These are phyloP conservation scores for Trichosporon ovoides DNA, from an alignment of 1,284 basidiomycete species.

Conservation along the genomic window DNA sequence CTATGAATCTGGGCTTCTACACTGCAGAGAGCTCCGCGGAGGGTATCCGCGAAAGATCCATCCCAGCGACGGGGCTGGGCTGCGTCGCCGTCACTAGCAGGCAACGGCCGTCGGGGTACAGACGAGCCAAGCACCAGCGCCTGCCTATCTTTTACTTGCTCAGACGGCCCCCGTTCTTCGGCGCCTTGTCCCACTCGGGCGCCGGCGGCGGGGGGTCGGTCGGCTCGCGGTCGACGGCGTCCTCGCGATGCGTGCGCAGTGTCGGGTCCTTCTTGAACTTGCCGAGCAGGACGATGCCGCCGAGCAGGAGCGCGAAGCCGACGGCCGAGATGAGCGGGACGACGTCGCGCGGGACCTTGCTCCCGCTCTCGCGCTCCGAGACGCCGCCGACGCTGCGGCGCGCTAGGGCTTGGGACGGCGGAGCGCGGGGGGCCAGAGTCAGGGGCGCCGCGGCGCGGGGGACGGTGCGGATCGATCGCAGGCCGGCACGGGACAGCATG, in stretches of 20 bases:
- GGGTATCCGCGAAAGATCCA: too few relatives aligned
- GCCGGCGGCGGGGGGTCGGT: neutral
- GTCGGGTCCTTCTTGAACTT: conserved; percentile 1
- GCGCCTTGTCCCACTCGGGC: neutral
- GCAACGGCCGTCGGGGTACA: too few relatives aligned
- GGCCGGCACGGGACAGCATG: conserved; percentile 1
- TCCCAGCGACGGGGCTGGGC: too few relatives aligned
- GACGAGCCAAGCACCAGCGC: too few relatives aligned
- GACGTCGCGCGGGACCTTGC: neutral
- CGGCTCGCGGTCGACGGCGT: neutral
- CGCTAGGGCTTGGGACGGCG: neutral
- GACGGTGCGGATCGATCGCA: neutral
- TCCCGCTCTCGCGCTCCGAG: neutral
- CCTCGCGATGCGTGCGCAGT: neutral
- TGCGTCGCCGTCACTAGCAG: too few relatives aligned
- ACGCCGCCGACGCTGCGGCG: conserved; percentile 1
- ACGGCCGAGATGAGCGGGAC: neutral
- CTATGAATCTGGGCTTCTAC: too few relatives aligned
- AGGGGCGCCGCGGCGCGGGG: neutral
- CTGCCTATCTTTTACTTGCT: neutral
- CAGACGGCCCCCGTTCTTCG: neutral
- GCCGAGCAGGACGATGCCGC: neutral
- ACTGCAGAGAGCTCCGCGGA: too few relatives aligned
- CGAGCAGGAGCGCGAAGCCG: neutral
- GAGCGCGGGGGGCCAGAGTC: neutral